phyloP scores from a whole-genome alignment of 192 early-diverging fungal species.

The Obelidium mucronatum region DNA sequence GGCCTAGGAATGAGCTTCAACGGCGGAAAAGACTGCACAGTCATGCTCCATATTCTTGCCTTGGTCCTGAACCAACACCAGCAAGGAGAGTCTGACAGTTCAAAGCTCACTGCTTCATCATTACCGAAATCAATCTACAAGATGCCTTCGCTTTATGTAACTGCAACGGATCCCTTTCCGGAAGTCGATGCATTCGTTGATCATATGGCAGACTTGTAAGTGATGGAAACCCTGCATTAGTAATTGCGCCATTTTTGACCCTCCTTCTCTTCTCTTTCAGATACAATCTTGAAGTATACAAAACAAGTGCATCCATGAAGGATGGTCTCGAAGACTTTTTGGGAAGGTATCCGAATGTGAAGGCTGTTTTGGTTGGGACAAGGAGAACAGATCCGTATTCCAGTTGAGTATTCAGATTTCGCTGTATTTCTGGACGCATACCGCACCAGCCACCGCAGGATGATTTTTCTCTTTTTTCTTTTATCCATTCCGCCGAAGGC shows the following conservation, averaged over 20 bases:
- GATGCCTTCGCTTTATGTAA: slow-evolving; percentile 78
- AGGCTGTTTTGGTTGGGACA: slow-evolving; percentile 85
- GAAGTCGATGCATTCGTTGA: slow-evolving; percentile 91
- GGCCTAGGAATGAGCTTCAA: slow-evolving; percentile 87
- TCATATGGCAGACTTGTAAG: slow-evolving; percentile 28
- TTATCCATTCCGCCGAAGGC: no score
- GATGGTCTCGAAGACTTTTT: slow-evolving; percentile 78
- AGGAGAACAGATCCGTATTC: slow-evolving; percentile 60
- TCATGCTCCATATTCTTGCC: slow-evolving; percentile 80
- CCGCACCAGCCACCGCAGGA: no score
- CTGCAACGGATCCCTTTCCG: slow-evolving; percentile 77
- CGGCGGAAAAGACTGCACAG: slow-evolving; percentile 98
- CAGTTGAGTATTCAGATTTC: slow-evolving; percentile 21
- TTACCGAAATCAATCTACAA: not conserved
- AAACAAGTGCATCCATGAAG: slow-evolving; percentile 79
- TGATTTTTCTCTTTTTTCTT: no score
- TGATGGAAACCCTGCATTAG: not conserved
- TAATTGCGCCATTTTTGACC: not conserved
- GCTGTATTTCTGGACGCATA: not conserved
- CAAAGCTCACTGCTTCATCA: not conserved
- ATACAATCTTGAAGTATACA: slow-evolving; percentile 74
- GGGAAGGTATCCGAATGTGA: slow-evolving; percentile 52
- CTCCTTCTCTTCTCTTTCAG: slow-evolving; percentile 48
- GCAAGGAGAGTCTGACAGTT: not conserved
- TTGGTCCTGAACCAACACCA: slow-evolving; percentile 64